Percentiles rank a stretch among this genome's conserved stretches.
These are phyloP conservation scores for Canna indica DNA, from an alignment of 176 grass and related monocot species.

Conservation along the genomic window DNA sequence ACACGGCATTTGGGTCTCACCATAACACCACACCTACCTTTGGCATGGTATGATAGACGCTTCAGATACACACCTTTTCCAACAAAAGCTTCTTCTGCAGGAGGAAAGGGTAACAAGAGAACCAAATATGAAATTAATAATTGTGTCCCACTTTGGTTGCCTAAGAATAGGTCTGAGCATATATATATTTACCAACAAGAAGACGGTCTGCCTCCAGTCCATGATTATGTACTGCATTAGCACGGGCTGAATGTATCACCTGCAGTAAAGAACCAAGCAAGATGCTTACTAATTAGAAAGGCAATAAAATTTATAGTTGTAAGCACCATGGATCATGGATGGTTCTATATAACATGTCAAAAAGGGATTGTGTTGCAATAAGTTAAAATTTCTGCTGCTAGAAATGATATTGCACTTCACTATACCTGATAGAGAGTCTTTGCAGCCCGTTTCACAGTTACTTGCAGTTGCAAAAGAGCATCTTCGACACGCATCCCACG, in stretches of 20 bases:
- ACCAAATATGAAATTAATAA: not conserved
- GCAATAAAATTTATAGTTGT: not conserved
- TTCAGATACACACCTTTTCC: constrained; percentile 77
- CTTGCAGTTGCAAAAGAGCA: constrained; percentile 76
- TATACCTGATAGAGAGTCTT: constrained; percentile 79
- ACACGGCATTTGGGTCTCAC: constrained; percentile 68
- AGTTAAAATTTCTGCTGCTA: not conserved
- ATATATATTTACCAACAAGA: constrained; percentile 63
- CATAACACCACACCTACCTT: constrained; percentile 63
- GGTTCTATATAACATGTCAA: not conserved
- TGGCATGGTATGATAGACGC: constrained; percentile 74
- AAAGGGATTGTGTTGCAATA: not conserved
- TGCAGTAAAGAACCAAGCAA: constrained; percentile 15
- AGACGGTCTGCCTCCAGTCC: constrained; percentile 73
- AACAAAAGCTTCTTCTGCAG: constrained; percentile 81
- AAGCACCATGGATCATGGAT: not conserved
- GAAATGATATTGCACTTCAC: not conserved
- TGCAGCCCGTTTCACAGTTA: constrained; percentile 83
- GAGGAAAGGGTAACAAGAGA: not conserved
- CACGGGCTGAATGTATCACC: constrained; percentile 94
- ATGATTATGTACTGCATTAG: constrained; percentile 78
- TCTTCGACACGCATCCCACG: constrained; percentile 92
- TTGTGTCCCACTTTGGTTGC: no score
- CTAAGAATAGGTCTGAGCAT: constrained; percentile 2
- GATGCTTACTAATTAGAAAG: not conserved